phyloP scores from a whole-genome alignment of 495 filamentous ascomycete species.

The Aspergillus cristatus region DNA sequence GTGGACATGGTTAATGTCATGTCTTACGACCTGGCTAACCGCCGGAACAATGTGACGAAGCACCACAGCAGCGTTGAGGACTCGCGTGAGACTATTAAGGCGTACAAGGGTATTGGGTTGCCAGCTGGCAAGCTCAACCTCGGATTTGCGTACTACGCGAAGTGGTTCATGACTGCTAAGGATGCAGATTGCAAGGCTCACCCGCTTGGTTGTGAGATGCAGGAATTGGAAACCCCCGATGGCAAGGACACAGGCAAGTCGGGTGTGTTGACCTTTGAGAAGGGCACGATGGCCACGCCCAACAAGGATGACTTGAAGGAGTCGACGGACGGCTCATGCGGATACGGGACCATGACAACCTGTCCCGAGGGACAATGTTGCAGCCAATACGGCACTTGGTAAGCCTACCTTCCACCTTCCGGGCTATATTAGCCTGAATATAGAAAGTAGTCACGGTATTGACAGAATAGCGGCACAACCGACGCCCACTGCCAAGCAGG shows the following conservation, averaged over 20 bases:
- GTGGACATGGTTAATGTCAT: slow-evolving; percentile 73
- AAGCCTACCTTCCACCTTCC: slow-evolving; percentile 3
- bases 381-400: slow-evolving; percentile 32
- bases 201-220: slow-evolving; percentile 55
- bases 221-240: slow-evolving; percentile 52
- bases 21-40: slow-evolving; percentile 74
- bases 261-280: slow-evolving; percentile 49
- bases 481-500: slow-evolving; percentile 29
- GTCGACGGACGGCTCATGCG: slow-evolving; percentile 36
- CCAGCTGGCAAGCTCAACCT: slow-evolving; percentile 53
- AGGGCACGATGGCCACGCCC: slow-evolving; percentile 36
- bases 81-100: slow-evolving; percentile 45
- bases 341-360: slow-evolving; percentile 16
- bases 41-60: slow-evolving; percentile 56
- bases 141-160: slow-evolving; percentile 66
- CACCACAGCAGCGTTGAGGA: slow-evolving; percentile 54
- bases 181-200: slow-evolving; percentile 31
- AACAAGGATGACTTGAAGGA: slow-evolving; percentile 28
- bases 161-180: slow-evolving; percentile 58
- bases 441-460: too few species aligned
- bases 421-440: too few species aligned
- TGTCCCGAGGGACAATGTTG: slow-evolving; percentile 29
- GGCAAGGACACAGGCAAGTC: slow-evolving; percentile 56
- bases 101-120: slow-evolving; percentile 51
- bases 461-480: slow-evolving; percentile 13